These are phyloP conservation scores for Pythium periplocum DNA, from an alignment of 352 stramenopile species.

Conservation along the genomic window DNA sequence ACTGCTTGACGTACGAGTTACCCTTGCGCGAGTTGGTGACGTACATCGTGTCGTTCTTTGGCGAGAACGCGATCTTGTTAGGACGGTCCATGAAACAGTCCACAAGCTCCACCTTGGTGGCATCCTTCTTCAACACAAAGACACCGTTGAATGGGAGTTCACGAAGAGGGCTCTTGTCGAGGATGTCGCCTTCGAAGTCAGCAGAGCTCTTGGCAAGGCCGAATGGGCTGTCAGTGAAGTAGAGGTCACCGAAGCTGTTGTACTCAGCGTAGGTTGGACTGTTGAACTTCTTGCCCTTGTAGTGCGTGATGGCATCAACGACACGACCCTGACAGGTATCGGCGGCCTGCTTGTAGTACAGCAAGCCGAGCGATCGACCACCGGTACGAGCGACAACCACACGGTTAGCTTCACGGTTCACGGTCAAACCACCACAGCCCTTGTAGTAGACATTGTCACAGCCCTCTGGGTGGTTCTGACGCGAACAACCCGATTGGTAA, in stretches of 20 bases:
- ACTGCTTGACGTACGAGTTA: conserved; percentile 79
- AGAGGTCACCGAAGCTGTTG: conserved; percentile 52
- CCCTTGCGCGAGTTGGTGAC: conserved; percentile 72
- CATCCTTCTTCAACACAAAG: conserved; percentile 56
- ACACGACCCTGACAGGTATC: conserved; percentile 58
- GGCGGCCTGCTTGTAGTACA: conserved; percentile 52
- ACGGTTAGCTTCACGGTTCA: conserved; percentile 53
- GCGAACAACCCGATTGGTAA: conserved; percentile 57
- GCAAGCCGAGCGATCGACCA: conserved; percentile 62
- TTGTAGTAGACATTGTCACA: conserved; percentile 72
- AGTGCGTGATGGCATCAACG: conserved; percentile 69
- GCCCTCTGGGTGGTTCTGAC: conserved; percentile 46
- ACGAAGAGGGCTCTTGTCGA: conserved; percentile 61
- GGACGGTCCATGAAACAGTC: conserved; percentile 74
- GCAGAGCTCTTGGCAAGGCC: conserved; percentile 49
- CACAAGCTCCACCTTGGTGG: conserved; percentile 46
- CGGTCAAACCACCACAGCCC: conserved; percentile 71
- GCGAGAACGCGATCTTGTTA: conserved; percentile 83
- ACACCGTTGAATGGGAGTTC: conserved; percentile 80
- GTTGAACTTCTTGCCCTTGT: conserved; percentile 77
- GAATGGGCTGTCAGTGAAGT: conserved; percentile 80
- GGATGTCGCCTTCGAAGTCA: conserved; percentile 56
- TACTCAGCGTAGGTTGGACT: conserved; percentile 68
- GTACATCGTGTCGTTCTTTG: conserved; percentile 68
- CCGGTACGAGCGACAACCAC: conserved; percentile 73